phyloP scores from a whole-genome alignment of 1,284 basidiomycete genomes.

The Porodaedalea pini region DNA sequence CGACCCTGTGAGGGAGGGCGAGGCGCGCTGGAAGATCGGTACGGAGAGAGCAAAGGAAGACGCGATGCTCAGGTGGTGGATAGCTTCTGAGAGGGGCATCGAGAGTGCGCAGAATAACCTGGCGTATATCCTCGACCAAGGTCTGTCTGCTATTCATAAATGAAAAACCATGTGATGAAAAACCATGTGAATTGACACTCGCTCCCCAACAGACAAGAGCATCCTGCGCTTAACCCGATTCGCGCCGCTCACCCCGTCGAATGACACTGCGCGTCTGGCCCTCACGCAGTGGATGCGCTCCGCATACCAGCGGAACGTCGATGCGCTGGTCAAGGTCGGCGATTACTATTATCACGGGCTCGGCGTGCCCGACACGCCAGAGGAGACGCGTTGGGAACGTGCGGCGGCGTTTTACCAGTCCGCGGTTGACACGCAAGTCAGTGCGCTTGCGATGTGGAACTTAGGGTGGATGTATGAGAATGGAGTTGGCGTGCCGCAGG shows the following conservation, averaged over 20 bases:
- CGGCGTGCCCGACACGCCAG: conserved; percentile 64
- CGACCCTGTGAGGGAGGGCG: conserved; percentile 80
- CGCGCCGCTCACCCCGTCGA: conserved; percentile 64
- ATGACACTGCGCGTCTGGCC: conserved; percentile 77
- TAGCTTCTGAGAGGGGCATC: conserved; percentile 88
- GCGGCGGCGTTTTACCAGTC: conserved; percentile 93
- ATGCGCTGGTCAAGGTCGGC: conserved; percentile 94
- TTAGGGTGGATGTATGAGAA: conserved; percentile 99
- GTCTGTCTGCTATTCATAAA: conserved; percentile 36
- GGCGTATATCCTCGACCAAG: conserved; percentile 89
- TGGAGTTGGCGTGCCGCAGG: conserved; percentile 86
- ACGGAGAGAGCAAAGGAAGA: conserved; percentile 65
- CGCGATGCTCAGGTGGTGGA: conserved; percentile 90
- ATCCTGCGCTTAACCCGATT: conserved; percentile 67
- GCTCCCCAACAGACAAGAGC: conserved; percentile 76
- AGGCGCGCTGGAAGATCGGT: conserved; percentile 76
- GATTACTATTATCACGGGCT: conserved; percentile 94
- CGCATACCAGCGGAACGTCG: conserved; percentile 90
- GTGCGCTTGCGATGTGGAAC: conserved; percentile 97
- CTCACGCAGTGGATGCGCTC: conserved; percentile 93
- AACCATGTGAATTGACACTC: no score
- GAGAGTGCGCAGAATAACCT: conserved; percentile 96
- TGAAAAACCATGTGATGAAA: no score
- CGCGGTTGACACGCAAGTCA: conserved; percentile 86
- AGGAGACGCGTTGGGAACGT: conserved; percentile 68